Percentiles rank a stretch among this genome's conserved stretches.
Evolutionary conservation across 257 asterid species (phyloP).

Genomic region (Capsicum pubescens): DNA sequence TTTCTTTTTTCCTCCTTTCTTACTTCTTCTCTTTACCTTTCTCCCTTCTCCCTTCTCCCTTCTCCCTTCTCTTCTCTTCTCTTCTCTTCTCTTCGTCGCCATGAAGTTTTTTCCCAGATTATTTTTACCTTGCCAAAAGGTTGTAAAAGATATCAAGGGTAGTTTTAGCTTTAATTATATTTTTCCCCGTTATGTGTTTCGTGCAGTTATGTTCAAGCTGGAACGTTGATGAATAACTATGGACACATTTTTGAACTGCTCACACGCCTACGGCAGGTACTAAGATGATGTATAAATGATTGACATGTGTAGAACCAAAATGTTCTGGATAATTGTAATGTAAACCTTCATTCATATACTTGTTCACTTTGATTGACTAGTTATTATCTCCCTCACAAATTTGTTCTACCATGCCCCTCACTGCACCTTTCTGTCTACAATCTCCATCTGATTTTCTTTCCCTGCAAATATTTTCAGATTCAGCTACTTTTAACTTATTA

Average conservation of each 20-base stretch:
- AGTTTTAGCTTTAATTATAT: neutral
- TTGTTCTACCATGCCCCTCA: neutral
- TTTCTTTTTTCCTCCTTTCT: conserved; percentile 2
- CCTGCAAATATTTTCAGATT: conserved; percentile 10
- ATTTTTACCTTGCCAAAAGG: neutral
- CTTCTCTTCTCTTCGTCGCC: neutral
- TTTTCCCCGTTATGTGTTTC: neutral
- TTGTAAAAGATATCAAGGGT: neutral
- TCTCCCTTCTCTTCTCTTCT: neutral
- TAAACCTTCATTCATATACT: neutral
- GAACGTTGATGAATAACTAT: conserved; percentile 79
- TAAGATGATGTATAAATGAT: conserved; percentile 8
- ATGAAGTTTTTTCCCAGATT: neutral
- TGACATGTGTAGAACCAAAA: conserved; percentile 1
- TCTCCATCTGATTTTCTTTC: neutral
- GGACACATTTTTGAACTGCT: conserved; percentile 95
- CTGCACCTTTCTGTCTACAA: conserved; percentile 4
- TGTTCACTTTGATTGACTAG: neutral
- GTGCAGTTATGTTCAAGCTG: conserved; percentile 78
- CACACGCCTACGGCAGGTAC: conserved; percentile 91
- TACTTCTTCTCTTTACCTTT: neutral
- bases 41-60: neutral
- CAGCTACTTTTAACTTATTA: conserved; percentile 13
- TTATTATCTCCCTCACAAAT: neutral
- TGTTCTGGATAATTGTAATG: neutral